phyloP scores from a whole-genome alignment of 169 alveolate genomes.

The Cryptosporidium canis region DNA sequence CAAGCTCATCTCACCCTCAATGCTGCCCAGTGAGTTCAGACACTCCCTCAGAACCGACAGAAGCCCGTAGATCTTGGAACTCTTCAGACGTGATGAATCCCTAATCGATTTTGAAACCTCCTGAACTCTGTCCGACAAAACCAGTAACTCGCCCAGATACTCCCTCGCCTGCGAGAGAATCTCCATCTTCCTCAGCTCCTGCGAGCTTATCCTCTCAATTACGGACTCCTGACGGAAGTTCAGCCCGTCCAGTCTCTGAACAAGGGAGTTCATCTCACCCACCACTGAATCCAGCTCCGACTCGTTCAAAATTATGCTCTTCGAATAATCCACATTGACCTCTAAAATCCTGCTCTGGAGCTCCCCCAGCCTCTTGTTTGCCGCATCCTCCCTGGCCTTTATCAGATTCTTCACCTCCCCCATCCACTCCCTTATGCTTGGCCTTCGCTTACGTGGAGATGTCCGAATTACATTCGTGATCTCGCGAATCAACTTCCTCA shows the following conservation, averaged over 20 bases:
- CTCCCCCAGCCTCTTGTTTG: neutral
- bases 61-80: slow-evolving; percentile 15
- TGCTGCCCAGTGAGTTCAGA: neutral
- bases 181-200: neutral
- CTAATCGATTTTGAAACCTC: neutral
- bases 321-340: slow-evolving; percentile 1
- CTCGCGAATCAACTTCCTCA: neutral
- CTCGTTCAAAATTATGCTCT: neutral
- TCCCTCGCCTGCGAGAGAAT: neutral
- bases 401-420: neutral
- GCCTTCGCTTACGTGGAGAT: slow-evolving; percentile 3
- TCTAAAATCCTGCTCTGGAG: slow-evolving; percentile 17
- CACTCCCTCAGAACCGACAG: neutral
- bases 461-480: neutral
- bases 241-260: neutral
- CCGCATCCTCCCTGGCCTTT: neutral
- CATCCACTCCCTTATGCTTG: slow-evolving; percentile 11
- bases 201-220: neutral
- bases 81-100: neutral
- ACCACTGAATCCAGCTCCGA: neutral
- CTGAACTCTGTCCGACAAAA: neutral
- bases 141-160: neutral
- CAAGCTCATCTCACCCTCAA: neutral
- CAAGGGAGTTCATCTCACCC: neutral
- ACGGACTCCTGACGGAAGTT: slow-evolving; percentile 19